Evolutionary conservation across 2,329 filamentous ascomycete species (phyloP).

Genomic region (Botrytis byssoidea): DNA sequence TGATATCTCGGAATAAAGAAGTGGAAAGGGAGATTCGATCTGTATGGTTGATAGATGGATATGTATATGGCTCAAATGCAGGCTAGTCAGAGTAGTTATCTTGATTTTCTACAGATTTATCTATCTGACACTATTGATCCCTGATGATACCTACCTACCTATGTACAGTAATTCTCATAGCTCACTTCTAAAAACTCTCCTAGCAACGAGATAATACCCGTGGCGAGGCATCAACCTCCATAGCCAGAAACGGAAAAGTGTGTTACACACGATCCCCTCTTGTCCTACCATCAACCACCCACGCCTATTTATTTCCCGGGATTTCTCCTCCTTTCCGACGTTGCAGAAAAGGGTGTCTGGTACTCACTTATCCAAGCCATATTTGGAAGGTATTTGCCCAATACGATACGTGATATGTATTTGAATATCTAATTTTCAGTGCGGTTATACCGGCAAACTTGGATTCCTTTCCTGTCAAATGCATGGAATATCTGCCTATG

Average conservation of each 20-base stretch:
- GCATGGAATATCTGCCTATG: neutral
- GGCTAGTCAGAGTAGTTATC: neutral
- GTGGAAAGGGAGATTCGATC: neutral
- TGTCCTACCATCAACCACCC: neutral
- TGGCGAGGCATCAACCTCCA: neutral
- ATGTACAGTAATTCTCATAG: neutral
- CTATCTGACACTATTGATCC: neutral
- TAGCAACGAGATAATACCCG: neutral
- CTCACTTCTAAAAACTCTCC: neutral
- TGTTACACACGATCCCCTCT: neutral
- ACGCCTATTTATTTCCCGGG: neutral
- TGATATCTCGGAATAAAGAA: neutral
- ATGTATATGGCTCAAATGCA: neutral
- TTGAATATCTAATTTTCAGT: neutral
- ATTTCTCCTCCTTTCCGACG: neutral
- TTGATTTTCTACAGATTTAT: neutral
- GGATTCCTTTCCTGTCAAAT: accelerated
- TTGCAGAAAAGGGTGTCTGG: neutral
- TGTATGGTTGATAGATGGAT: neutral
- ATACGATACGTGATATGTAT: neutral
- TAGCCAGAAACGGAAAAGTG: neutral
- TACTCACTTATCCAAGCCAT: neutral
- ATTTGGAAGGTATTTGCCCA: neutral
- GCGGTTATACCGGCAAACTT: neutral
- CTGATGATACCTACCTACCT: neutral